Evolutionary conservation across 1,284 basidiomycete species (phyloP).

Genomic region (Austropuccinia psidii): DNA sequence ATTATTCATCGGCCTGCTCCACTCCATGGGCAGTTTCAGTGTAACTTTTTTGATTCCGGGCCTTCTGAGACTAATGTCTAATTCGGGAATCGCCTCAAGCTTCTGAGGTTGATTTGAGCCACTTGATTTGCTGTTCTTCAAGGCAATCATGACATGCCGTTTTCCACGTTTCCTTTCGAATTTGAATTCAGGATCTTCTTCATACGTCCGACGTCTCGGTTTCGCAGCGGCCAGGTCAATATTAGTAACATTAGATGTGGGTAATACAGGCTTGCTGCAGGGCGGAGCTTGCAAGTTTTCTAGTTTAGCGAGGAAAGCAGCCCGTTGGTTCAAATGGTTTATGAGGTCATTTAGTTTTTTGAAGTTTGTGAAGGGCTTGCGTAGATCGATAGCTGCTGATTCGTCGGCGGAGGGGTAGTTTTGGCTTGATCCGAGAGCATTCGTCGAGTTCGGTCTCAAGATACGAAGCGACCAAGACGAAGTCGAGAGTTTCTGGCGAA

Average conservation of each 20-base stretch:
- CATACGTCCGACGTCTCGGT: constrained; percentile 6
- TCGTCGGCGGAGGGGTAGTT: too few species aligned
- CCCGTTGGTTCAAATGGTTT: background rate
- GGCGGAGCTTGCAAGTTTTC: background rate
- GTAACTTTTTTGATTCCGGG: too few species aligned
- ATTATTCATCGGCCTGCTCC: too few species aligned
- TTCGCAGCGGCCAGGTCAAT: background rate
- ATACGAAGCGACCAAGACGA: too few species aligned
- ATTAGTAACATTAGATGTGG: background rate
- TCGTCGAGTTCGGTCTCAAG: too few species aligned
- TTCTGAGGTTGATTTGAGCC: constrained; percentile 7
- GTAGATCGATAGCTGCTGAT: too few species aligned
- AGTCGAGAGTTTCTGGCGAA: too few species aligned
- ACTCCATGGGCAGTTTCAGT: too few species aligned
- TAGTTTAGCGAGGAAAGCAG: background rate
- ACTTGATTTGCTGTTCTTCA: constrained; percentile 7
- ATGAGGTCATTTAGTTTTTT: background rate
- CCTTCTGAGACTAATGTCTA: constrained; percentile 13
- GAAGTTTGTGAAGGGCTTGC: too few species aligned
- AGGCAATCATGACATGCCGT: constrained; percentile 11
- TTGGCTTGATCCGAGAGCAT: too few species aligned
- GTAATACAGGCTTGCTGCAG: background rate
- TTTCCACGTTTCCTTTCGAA: constrained; percentile 21
- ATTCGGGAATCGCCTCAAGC: background rate
- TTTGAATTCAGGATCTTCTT: constrained; percentile 5